Percentiles rank a stretch among this genome's conserved stretches.
These are phyloP conservation scores for Backusella macrospora DNA, from an alignment of 192 early-diverging fungal species.

Conservation along the genomic window DNA sequence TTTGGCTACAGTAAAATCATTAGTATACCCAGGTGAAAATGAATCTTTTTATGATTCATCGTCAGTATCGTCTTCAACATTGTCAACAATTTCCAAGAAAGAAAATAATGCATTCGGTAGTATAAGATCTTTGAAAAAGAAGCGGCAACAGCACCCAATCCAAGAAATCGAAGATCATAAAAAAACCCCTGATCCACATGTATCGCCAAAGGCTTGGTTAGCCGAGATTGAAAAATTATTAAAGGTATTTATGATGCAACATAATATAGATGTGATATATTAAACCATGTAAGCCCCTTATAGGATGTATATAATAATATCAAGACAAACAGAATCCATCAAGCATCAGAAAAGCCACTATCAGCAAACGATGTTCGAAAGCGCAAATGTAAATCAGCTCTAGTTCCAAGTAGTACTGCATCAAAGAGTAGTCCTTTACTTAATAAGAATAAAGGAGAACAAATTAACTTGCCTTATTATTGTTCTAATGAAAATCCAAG, in stretches of 20 bases:
- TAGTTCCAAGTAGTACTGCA: background rate
- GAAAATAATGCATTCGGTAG: slow-evolving; percentile 5
- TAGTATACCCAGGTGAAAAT: background rate
- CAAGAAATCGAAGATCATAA: background rate
- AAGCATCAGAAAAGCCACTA: background rate
- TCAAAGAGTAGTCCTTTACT: background rate
- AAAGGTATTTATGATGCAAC: background rate
- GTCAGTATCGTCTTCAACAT: background rate
- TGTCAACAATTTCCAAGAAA: background rate
- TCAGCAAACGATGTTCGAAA: background rate
- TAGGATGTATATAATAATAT: slow-evolving; percentile 6
- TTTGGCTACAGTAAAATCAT: slow-evolving; percentile 32
- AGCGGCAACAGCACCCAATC: background rate
- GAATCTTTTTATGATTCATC: background rate
- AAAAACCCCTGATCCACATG: background rate
- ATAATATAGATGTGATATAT: background rate
- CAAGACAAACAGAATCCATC: slow-evolving; percentile 10
- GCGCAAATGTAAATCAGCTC: slow-evolving; percentile 1
- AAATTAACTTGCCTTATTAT: background rate
- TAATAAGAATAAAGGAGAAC: background rate
- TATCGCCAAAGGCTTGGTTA: background rate
- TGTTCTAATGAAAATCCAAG: background rate
- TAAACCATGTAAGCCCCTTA: background rate
- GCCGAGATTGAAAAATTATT: slow-evolving; percentile 17
- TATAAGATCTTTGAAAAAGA: background rate